These are phyloP conservation scores for Sphaceloma murrayae DNA, from an alignment of 2,329 filamentous ascomycete genomes.

Conservation along the genomic window DNA sequence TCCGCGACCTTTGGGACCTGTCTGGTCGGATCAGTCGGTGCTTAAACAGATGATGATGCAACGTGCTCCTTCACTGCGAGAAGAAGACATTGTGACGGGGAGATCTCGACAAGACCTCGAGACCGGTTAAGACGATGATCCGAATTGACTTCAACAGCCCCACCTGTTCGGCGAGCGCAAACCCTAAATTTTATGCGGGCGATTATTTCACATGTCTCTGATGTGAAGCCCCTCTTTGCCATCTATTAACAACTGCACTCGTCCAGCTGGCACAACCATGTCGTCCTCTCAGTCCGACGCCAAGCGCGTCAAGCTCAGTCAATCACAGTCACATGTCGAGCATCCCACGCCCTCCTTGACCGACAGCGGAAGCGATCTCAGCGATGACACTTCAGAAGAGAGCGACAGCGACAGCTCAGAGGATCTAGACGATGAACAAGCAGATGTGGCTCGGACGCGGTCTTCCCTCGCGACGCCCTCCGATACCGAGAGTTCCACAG, in stretches of 20 bases:
- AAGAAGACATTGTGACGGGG: too few species aligned
- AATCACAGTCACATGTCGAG: not conserved
- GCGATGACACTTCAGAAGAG: not conserved
- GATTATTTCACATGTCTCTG: not conserved
- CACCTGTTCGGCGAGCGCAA: conserved; percentile 5
- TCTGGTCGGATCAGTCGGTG: too few species aligned
- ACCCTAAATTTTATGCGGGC: conserved; percentile 4
- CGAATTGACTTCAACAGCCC: conserved; percentile 3
- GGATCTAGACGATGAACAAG: not conserved
- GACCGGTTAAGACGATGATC: conserved; percentile 1
- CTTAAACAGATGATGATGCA: not conserved
- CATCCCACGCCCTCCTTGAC: not conserved
- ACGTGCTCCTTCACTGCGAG: not conserved
- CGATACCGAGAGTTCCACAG: not conserved
- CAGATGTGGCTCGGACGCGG: not conserved
- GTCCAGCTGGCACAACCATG: not conserved
- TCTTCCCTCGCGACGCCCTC: not conserved
- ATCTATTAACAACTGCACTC: too few species aligned
- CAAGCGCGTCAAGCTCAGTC: conserved; percentile 8
- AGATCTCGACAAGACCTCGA: too few species aligned
- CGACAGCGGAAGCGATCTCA: not conserved
- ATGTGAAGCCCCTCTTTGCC: too few species aligned
- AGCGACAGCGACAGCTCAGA: not conserved
- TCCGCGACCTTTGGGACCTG: not conserved
- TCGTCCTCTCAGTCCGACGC: not conserved